Conservation (phyloP, 192 early-diverging fungal genomes). For the Dissophora ornata region DNA sequence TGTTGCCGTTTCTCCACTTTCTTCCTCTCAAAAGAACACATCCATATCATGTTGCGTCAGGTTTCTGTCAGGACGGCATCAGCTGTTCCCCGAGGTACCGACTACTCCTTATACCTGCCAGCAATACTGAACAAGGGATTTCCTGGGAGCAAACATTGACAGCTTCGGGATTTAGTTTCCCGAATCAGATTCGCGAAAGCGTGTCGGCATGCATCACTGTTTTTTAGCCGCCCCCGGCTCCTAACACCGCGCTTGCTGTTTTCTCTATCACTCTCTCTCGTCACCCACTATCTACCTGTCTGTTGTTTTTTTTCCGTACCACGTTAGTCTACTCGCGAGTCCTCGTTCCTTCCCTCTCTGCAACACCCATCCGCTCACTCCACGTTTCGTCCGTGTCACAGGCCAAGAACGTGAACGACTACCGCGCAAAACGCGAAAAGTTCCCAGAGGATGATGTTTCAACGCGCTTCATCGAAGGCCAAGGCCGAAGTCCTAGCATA, state of each 20-base stretch:
- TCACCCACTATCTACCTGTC: background rate
- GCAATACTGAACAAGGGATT: too few relatives aligned
- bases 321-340: background rate
- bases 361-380: background rate
- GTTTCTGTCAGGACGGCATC: background rate
- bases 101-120: background rate
- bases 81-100: constrained; percentile 6
- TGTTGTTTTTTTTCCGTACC: background rate
- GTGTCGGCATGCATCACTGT: too few relatives aligned
- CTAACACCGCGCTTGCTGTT: background rate
- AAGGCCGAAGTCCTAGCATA: constrained; percentile 32
- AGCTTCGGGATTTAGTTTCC: background rate
- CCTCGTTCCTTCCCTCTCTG: background rate
- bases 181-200: background rate
- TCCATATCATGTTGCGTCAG: constrained; percentile 7
- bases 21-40: background rate
- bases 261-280: background rate
- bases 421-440: constrained; percentile 49
- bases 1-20: background rate
- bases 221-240: too few relatives aligned
- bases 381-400: constrained; percentile 33
- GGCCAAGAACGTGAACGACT: constrained; percentile 49
- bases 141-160: too few relatives aligned
- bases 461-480: constrained; percentile 30
- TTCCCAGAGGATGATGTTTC: constrained; percentile 51